Conservation (phyloP, 148 eudicot genomes). For the Fallopia convolvulus region DNA sequence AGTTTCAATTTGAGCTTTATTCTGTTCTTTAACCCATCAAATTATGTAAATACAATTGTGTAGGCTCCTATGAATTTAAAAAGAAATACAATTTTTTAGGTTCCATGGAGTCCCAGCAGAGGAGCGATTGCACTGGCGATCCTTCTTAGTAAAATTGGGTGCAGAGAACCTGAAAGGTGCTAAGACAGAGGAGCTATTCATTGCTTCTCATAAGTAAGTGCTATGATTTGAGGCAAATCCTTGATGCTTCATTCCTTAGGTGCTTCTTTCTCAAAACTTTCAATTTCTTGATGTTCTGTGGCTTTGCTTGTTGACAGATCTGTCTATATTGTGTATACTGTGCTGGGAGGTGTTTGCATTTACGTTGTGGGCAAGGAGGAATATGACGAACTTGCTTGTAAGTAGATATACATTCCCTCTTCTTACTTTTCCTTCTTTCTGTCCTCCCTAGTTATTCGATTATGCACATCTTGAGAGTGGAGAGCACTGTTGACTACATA, state of each 20-base stretch:
- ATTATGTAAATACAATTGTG: conserved; percentile 9
- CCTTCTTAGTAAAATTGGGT: conserved; percentile 89
- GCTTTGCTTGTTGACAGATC: conserved; percentile 46
- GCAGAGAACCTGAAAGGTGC: conserved; percentile 91
- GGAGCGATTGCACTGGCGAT: conserved; percentile 98
- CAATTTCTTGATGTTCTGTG: neutral
- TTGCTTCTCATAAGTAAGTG: conserved; percentile 95
- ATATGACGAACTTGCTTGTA: conserved; percentile 96
- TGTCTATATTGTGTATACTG: conserved; percentile 85
- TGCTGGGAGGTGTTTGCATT: conserved; percentile 84
- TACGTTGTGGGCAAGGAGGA: conserved; percentile 95
- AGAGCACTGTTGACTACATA: neutral
- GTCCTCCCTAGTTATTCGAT: neutral
- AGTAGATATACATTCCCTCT: conserved; percentile 24
- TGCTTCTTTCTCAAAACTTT: neutral
- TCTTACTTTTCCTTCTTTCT: neutral
- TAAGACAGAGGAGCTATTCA: conserved; percentile 90
- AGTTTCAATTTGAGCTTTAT: neutral
- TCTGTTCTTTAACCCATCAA: neutral
- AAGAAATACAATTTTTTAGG: conserved; percentile 28
- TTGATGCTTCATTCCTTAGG: neutral
- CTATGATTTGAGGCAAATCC: neutral
- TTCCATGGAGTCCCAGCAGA: conserved; percentile 96
- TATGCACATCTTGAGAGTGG: neutral
- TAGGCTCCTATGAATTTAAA: conserved; percentile 38